Evolutionary conservation across 176 grass and related monocot genomes (phyloP), one percentile per base, ranked within the genome.

Genomic region (Ensete glaucum): DNA sequence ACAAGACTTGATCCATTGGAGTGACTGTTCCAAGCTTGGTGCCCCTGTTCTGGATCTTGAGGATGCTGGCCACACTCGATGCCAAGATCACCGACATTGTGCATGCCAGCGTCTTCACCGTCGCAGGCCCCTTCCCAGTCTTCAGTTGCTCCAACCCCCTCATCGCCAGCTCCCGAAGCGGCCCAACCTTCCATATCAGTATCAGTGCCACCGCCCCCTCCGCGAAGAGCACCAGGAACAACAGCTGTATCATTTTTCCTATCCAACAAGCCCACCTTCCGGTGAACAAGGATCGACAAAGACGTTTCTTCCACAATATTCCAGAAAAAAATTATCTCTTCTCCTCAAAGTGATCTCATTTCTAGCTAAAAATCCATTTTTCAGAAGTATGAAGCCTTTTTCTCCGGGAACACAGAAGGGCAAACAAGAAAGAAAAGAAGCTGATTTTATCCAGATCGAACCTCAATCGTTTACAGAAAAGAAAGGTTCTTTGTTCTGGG

Each of bases 1-100:
- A 97, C 52, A 97, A 84, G 84, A 97, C 90, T 88, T 97, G 94
- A 80, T 97, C 94, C 94, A 93, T 97, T 62, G 94, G 94, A 60
- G 87, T 91, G 54, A 93, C 75, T 22, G 84, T 89, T 55, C 90
- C 94, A 34, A 97, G 84, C 77, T 90, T 92, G 64, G 86, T 55
- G 1, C 90, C 85, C 68, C 90, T 59, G 64, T 90, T 85, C 90
- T 97, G 90, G 80, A 97, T 97, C 83, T 81, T 92, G 72, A 93
- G 85, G 70, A 97, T 87, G 80, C 81, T 93, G 59, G 90, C 64
- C 17, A 97, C 78, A 73, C 75, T 90, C 66, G 94, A 93, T 49
- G 85, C 82, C 64, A 97, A 78, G 77, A 97, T 89, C 50, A 97
- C 85, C 0, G 82, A 79, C 82, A 93, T 87, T 70, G 94, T 97